phyloP scores from a whole-genome alignment of 257 asterid genomes.

The Ocimum tenuiflorum region DNA sequence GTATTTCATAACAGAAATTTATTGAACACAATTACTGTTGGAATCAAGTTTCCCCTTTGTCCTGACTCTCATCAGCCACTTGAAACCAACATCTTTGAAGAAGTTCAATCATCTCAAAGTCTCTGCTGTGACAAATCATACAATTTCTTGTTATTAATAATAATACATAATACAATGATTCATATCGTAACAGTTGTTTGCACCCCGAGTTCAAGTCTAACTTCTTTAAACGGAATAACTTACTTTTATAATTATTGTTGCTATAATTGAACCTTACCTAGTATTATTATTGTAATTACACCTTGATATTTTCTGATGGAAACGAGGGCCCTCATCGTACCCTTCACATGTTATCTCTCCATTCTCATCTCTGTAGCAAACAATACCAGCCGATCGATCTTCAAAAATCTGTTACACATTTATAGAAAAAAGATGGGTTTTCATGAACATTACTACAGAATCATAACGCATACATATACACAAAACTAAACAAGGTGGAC shows the following conservation, averaged over 20 bases:
- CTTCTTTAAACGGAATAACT: too few species aligned
- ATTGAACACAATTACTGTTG: not conserved
- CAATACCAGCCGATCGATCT: conserved; percentile 42
- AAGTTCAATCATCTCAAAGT: conserved; percentile 32
- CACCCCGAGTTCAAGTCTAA: too few species aligned
- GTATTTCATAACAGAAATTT: not conserved
- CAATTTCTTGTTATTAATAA: not conserved
- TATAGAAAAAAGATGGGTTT: not conserved
- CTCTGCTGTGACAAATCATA: conserved; percentile 16
- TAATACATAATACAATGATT: too few species aligned
- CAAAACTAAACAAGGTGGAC: not conserved
- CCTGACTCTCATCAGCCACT: conserved; percentile 22
- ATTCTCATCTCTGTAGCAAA: conserved; percentile 48
- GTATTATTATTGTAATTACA: conserved; percentile 2
- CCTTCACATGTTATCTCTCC: conserved; percentile 59
- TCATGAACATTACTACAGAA: not conserved
- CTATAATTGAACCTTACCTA: conserved; percentile 29
- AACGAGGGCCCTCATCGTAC: conserved; percentile 55
- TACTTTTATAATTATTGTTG: too few species aligned
- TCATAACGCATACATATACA: not conserved
- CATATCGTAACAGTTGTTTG: too few species aligned
- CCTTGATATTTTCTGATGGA: conserved; percentile 19
- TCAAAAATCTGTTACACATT: conserved; percentile 32
- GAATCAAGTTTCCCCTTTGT: not conserved
- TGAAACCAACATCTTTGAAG: conserved; percentile 40